Base-by-base conservation (phyloP, 495 filamentous ascomycete species). In the Aspergillus steynii region DNA sequence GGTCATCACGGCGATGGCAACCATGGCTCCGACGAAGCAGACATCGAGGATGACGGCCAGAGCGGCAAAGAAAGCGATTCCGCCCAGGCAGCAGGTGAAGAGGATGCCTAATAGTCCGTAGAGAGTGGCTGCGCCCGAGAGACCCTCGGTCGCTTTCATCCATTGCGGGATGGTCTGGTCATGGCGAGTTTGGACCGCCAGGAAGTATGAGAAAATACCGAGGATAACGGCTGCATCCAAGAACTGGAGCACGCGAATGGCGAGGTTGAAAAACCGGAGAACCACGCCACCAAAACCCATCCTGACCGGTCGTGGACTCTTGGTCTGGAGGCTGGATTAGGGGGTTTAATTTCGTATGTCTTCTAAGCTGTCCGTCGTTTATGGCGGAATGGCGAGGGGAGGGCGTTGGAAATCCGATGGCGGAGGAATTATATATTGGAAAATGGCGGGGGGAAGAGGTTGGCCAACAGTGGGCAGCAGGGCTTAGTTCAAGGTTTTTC, bases 41-140 rank as follows among this genome's bases (percentile, higher is more conserved):
- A 96, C 78, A 71, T 97, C 92, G 70, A 96, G 73, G 50, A 92
- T 67, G 14, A 89, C 79, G 48, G 91, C 89, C 74, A 96, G 85
- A 63, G 77, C 77, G 49, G 88, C 87, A 72, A 92, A 91, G 75
- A 91, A 86, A 42, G 86, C 83, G 50, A 90, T 80, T 9, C 91
- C 92, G 58, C 89, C 90, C 29, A 93, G 74, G 70, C 88, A 93
- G 82, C 88, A 92, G 46, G 91, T 88, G 29, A 93, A 77, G 53
- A 95, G 61, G 20, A 87, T 73, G 29, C 89, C 88, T 46, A 91
- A 75, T 56, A 89, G 71, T 8, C 86, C 83, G 72, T 96, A 97
- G 6, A 93, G 73, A 1, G 86, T 81, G 3, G 85, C 89, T 6
- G 82, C 82, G 53, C 91, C 93, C 1, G 90, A 81, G 42, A 97